These are phyloP conservation scores for Mycena rebaudengoi DNA, from an alignment of 768 basidiomycete genomes.

Conservation along the genomic window DNA sequence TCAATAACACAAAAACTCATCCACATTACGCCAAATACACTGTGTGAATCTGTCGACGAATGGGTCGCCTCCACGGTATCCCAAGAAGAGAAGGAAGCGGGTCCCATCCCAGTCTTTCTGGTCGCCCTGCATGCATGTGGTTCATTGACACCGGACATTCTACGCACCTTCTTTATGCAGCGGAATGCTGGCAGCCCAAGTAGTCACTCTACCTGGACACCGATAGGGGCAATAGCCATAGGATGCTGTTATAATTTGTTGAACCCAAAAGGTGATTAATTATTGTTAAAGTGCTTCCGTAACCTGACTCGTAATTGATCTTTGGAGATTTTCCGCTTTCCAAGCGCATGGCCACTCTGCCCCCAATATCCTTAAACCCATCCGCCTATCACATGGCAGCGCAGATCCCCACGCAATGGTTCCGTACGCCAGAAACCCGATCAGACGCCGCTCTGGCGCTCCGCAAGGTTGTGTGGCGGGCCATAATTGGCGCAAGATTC, in stretches of 20 bases:
- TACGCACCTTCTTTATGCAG: conserved; percentile 58
- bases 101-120: conserved; percentile 59
- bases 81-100: neutral
- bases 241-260: conserved; percentile 87
- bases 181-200: conserved; percentile 2
- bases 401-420: conserved; percentile 74
- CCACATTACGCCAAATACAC: conserved; percentile 57
- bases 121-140: conserved; percentile 83
- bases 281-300: neutral
- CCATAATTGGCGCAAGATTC: conserved; percentile 53
- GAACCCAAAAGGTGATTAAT: conserved; percentile 53
- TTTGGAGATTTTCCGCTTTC: conserved; percentile 66
- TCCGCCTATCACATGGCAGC: conserved; percentile 76
- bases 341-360: conserved; percentile 42
- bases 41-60: conserved; percentile 55
- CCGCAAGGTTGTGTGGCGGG: conserved; percentile 78
- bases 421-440: conserved; percentile 41
- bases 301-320: conserved; percentile 16
- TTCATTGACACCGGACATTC: conserved; percentile 71
- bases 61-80: conserved; percentile 53
- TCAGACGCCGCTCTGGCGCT: conserved; percentile 58
- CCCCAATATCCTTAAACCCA: conserved; percentile 46
- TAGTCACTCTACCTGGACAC: conserved; percentile 50
- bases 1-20: conserved; percentile 65
- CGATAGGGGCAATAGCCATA: conserved; percentile 65